These are phyloP conservation scores for Verticillium tricorpus DNA, from an alignment of 2,329 filamentous ascomycete genomes.

Conservation along the genomic window DNA sequence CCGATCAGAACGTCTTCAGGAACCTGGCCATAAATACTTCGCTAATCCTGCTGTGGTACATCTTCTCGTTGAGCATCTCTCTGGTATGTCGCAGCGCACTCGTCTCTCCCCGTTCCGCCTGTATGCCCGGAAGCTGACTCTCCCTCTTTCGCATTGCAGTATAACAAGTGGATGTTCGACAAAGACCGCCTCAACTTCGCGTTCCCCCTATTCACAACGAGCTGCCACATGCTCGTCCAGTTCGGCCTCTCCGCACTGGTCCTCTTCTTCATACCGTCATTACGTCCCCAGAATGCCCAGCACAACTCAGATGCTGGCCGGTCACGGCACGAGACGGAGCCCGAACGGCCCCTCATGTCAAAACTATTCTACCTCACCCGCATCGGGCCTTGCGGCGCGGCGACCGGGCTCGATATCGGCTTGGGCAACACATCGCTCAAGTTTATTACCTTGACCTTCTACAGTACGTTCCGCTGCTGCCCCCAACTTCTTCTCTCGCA, in stretches of 20 bases:
- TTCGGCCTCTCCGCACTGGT: constrained; percentile 75
- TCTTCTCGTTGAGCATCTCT: constrained; percentile 90
- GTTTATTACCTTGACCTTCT: constrained; percentile 95
- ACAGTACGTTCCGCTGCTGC: constrained; percentile 55
- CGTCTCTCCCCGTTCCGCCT: not conserved
- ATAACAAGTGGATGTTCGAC: constrained; percentile 99
- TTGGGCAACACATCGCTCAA: constrained; percentile 93
- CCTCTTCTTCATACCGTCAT: constrained; percentile 74
- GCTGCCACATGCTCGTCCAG: constrained; percentile 93
- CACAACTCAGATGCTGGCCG: constrained; percentile 44
- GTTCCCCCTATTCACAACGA: constrained; percentile 92
- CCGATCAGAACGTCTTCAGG: constrained; percentile 68
- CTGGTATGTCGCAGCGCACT: constrained; percentile 50
- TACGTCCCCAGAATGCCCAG: constrained; percentile 59
- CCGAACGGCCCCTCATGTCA: constrained; percentile 66
- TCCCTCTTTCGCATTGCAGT: constrained; percentile 48
- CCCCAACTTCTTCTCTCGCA: not conserved
- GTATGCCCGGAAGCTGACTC: constrained; percentile 17
- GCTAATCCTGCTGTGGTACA: constrained; percentile 83
- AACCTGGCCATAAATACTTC: constrained; percentile 68
- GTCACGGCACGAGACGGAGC: constrained; percentile 48
- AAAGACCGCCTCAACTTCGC: constrained; percentile 80
- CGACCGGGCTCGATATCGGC: constrained; percentile 93
- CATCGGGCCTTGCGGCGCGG: constrained; percentile 85
- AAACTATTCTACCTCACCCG: constrained; percentile 88